Conservation (phyloP, 2,329 filamentous ascomycete species). For the Exserohilum turcica region DNA sequence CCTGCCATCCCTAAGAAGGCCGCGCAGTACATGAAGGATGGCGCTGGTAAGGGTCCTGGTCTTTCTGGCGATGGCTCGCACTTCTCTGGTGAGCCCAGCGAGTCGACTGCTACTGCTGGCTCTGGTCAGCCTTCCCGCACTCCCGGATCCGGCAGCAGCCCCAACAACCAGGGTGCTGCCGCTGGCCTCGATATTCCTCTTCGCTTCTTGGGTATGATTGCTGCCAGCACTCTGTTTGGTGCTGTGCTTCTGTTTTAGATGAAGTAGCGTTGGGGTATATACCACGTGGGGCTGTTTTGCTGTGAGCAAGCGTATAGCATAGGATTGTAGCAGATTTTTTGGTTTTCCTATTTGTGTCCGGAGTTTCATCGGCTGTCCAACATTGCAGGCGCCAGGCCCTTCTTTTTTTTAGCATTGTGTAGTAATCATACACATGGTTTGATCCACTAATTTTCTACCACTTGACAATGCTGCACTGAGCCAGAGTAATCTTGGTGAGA, state of each 20-base stretch:
- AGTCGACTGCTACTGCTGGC: conserved; percentile 34
- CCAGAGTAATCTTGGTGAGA: neutral
- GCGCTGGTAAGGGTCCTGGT: conserved; percentile 63
- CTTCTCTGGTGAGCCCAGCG: conserved; percentile 38
- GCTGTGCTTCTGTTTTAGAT: conserved; percentile 39
- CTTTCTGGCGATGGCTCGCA: conserved; percentile 56
- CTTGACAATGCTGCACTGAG: neutral
- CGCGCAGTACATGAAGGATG: conserved; percentile 60
- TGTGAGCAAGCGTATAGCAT: conserved; percentile 5
- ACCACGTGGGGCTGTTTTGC: neutral
- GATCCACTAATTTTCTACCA: neutral
- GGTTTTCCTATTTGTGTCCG: conserved; percentile 8
- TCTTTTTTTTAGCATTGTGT: conserved; percentile 9
- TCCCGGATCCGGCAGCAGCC: conserved; percentile 13
- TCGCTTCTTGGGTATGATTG: conserved; percentile 37
- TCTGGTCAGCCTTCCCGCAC: conserved; percentile 37
- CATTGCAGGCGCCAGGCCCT: conserved; percentile 15
- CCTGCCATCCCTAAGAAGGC: conserved; percentile 63
- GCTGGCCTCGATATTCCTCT: conserved; percentile 34
- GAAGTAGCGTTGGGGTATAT: conserved; percentile 2
- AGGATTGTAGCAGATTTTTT: conserved; percentile 8
- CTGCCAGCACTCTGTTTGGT: conserved; percentile 40
- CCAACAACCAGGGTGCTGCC: conserved; percentile 24
- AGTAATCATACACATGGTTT: conserved; percentile 13
- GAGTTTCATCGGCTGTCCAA: conserved; percentile 7